These are phyloP conservation scores for Shiraia sp. DNA, from an alignment of 2,329 filamentous ascomycete genomes.

Conservation along the genomic window DNA sequence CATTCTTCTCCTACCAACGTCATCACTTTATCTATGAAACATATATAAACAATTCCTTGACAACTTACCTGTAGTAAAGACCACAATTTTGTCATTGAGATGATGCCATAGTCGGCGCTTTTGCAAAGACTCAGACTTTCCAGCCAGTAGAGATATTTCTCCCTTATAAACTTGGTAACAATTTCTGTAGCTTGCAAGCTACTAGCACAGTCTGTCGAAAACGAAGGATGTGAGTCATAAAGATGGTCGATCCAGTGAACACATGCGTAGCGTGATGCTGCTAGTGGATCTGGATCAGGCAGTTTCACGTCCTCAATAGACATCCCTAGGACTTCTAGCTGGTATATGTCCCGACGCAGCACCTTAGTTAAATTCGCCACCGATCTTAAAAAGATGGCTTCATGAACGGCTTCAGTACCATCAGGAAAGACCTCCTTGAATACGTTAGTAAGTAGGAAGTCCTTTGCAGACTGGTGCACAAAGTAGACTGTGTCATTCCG, in stretches of 20 bases:
- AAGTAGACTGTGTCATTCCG: slow-evolving; percentile 23
- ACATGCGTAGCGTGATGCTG: slow-evolving; percentile 28
- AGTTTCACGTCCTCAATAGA: slow-evolving; percentile 17
- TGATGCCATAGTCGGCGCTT: slow-evolving; percentile 2
- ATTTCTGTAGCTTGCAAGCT: slow-evolving; percentile 1
- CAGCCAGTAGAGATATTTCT: slow-evolving; percentile 15
- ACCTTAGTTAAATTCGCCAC: slow-evolving; percentile 25
- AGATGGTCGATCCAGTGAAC: slow-evolving; percentile 44
- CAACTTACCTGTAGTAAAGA: slow-evolving; percentile 3
- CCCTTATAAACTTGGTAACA: slow-evolving; percentile 7
- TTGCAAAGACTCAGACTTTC: slow-evolving; percentile 10
- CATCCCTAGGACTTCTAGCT: slow-evolving; percentile 16
- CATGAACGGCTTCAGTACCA: slow-evolving; percentile 16
- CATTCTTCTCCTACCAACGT: background rate
- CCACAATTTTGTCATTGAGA: slow-evolving; percentile 9
- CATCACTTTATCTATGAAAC: slow-evolving; percentile 1
- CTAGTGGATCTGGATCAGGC: slow-evolving; percentile 29
- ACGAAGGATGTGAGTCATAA: slow-evolving; percentile 16
- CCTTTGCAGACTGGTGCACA: slow-evolving; percentile 52
- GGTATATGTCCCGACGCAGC: slow-evolving; percentile 32
- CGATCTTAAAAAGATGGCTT: slow-evolving; percentile 30
- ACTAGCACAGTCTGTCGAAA: background rate
- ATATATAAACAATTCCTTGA: background rate
- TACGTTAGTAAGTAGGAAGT: slow-evolving; percentile 39
- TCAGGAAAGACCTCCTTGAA: slow-evolving; percentile 32